A percentile compares a stretch with the other conserved stretches of the same genome.
Evolutionary conservation across 176 grass and related monocot genomes (phyloP).

Genomic region (Ensete glaucum): DNA sequence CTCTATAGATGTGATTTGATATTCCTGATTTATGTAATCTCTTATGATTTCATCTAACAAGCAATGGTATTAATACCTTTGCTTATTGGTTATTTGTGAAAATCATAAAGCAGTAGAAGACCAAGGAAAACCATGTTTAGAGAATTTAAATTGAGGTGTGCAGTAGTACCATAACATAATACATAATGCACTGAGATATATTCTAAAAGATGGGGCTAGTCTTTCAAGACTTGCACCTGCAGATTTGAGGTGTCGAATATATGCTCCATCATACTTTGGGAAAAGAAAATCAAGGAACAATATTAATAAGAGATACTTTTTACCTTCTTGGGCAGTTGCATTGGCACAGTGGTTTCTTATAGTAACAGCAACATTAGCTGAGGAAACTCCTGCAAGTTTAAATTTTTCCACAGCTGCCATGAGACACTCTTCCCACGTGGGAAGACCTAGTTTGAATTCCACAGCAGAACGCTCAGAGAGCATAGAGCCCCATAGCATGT

Average conservation of each 20-base stretch:
- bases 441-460: slow-evolving; percentile 67
- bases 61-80: too few species aligned
- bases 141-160: too few species aligned
- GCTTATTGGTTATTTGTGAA: too few species aligned
- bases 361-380: slow-evolving; percentile 60
- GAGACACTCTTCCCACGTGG: slow-evolving; percentile 79
- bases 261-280: background rate
- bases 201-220: background rate
- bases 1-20: too few species aligned
- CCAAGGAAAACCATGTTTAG: too few species aligned
- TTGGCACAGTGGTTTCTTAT: slow-evolving; percentile 90
- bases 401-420: slow-evolving; percentile 82
- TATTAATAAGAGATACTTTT: background rate
- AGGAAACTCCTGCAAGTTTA: slow-evolving; percentile 45
- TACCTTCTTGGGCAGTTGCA: slow-evolving; percentile 74
- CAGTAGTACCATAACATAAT: too few species aligned
- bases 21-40: too few species aligned
- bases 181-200: too few species aligned
- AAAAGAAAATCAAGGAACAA: background rate
- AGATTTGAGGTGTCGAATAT: background rate
- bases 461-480: slow-evolving; percentile 83
- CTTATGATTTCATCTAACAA: too few species aligned
- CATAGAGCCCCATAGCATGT: slow-evolving; percentile 88
- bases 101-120: too few species aligned
- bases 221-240: background rate